Percentiles rank a stretch among this genome's conserved stretches.
Conservation (phyloP, 192 early-diverging fungal species). For the Polychytrium aggregatum region DNA sequence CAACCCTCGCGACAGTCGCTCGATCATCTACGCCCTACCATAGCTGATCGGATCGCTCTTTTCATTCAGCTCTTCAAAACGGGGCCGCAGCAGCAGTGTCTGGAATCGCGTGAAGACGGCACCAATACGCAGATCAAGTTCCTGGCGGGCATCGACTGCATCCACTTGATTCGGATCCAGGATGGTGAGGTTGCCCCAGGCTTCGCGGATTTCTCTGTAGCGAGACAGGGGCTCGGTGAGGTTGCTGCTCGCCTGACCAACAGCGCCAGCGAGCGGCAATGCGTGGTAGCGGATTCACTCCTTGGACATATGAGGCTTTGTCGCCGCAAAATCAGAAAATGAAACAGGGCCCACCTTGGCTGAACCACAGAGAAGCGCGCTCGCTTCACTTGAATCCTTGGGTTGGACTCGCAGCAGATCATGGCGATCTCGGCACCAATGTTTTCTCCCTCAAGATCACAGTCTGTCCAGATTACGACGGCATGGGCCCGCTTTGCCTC, state of each 20-base stretch:
- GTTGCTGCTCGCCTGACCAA: too few species aligned
- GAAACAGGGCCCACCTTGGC: slow-evolving; percentile 34
- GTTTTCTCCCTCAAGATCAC: slow-evolving; percentile 90
- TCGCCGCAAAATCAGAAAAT: background rate
- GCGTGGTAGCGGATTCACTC: too few species aligned
- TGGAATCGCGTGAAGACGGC: slow-evolving; percentile 89
- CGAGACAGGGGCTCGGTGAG: too few species aligned
- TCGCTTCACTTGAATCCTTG: slow-evolving; percentile 56
- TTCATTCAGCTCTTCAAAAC: slow-evolving; percentile 42
- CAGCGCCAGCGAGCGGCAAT: too few species aligned
- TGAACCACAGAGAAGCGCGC: slow-evolving; percentile 87
- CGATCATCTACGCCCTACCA: slow-evolving; percentile 54
- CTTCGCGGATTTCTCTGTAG: slow-evolving; percentile 58
- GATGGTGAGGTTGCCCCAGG: slow-evolving; percentile 58
- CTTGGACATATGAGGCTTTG: too few species aligned
- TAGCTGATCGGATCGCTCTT: slow-evolving; percentile 68
- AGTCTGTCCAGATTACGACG: slow-evolving; percentile 97
- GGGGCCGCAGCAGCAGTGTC: slow-evolving; percentile 51
- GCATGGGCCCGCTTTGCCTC: slow-evolving; percentile 49
- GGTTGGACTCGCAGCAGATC: slow-evolving; percentile 54
- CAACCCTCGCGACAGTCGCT: too few species aligned
- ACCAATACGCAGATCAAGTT: slow-evolving; percentile 87
- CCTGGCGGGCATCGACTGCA: slow-evolving; percentile 74
- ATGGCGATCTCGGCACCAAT: slow-evolving; percentile 77
- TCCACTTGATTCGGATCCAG: slow-evolving; percentile 62